Conservation (phyloP, 768 basidiomycete species). For the Hygrocybe coccinea region DNA sequence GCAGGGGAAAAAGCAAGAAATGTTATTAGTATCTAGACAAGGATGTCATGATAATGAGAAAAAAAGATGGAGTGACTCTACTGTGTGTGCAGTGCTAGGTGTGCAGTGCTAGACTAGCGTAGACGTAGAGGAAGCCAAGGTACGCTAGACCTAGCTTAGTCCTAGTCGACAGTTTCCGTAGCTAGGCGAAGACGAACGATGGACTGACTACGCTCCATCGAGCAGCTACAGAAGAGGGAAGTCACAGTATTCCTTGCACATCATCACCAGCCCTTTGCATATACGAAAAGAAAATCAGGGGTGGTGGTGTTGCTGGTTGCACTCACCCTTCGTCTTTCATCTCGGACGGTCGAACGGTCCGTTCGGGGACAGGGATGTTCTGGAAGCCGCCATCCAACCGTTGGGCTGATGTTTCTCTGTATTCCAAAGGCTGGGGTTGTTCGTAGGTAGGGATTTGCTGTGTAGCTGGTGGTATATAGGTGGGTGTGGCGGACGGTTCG, state of each 20-base stretch:
- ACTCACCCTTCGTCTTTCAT: constrained; percentile 99
- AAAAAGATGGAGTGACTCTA: constrained; percentile 57
- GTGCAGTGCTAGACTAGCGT: constrained; percentile 62
- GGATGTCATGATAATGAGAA: constrained; percentile 54
- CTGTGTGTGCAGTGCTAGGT: constrained; percentile 53
- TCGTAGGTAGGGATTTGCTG: constrained; percentile 80
- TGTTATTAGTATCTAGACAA: constrained; percentile 78
- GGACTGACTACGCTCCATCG: constrained; percentile 38
- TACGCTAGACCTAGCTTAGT: constrained; percentile 74
- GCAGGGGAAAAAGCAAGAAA: constrained; percentile 47
- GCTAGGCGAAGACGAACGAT: constrained; percentile 48
- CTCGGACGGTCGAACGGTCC: constrained; percentile 76
- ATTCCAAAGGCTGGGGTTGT: constrained; percentile 53
- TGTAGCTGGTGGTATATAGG: constrained; percentile 33
- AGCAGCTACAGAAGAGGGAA: constrained; percentile 11
- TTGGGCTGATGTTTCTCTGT: constrained; percentile 36
- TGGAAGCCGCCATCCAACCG: constrained; percentile 40
- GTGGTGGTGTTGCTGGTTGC: not conserved
- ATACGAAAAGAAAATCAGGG: constrained; percentile 1
- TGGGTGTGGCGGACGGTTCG: constrained; percentile 2
- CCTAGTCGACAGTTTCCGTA: constrained; percentile 52
- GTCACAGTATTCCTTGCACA: constrained; percentile 11
- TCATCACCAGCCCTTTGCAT: constrained; percentile 1
- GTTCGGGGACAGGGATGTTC: constrained; percentile 46
- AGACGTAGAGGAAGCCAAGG: constrained; percentile 59